Evolutionary conservation across 106 monocot species (phyloP), one percentile per base, ranked within the genome.

Genomic region (Cymbidium sinense): DNA sequence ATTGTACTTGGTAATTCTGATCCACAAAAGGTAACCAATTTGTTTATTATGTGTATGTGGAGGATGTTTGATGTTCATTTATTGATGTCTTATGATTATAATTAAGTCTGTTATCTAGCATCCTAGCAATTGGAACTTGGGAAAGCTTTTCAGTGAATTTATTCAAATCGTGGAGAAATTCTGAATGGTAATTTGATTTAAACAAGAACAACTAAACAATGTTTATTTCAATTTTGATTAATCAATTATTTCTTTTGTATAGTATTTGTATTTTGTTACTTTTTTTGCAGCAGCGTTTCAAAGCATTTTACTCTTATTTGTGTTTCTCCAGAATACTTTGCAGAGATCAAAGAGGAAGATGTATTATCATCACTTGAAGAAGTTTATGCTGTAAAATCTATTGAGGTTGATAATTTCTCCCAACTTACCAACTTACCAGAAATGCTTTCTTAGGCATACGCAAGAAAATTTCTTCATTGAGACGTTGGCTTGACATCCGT

Each of bases 401-500:
- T 89, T 73, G 79, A 84, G 34, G 71, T 87, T 31, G 87, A 87
- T 47, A 79, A 20, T 33, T 91, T 90, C 78, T 85, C 84, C 78
- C 87, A 90, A 64, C 95, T n/a, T n/a, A n/a, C 92, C 34, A 64
- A 83, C 79, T 75, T 95, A 81, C 99, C 99, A 75, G 6, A 35
- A 85, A 87, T 82, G 70, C 83, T 43, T 92, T 91, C 78, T 83
- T 90, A 84, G 95, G 99, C 74, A 94, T 95, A 18, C 87, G 88
- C 29, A 89, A 84, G 80, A 99, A 92, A 86, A 77, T 62, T 29
- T 93, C 86, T 79, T 92, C 90, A 28, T 82, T 99, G 61, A 88
- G 78, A 79, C 86, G 99, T 9, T 99, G 99, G 99, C 75, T 95
- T 25, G 67, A 33, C 77, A 99, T 99, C 67, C 91, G 88, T 76